A percentile compares a stretch with the other conserved stretches of the same genome.
Conservation (phyloP, 2,329 filamentous ascomycete species). For the Colletotrichum filicis region DNA sequence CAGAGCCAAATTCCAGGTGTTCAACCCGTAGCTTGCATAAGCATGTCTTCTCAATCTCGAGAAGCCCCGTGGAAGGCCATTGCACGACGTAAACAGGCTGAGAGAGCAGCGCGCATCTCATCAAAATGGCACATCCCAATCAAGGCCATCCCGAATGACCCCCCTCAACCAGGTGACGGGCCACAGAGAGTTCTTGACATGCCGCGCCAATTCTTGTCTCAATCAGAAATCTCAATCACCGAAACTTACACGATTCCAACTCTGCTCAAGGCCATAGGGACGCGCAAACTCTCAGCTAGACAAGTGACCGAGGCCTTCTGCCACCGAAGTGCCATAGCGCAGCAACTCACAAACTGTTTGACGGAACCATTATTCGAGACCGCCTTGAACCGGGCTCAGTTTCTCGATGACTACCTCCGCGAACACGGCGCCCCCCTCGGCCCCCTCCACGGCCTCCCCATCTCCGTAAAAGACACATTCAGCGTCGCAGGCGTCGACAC, state of each 20-base stretch:
- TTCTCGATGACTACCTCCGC: conserved; percentile 57
- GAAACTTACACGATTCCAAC: conserved; percentile 4
- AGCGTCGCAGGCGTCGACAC: conserved; percentile 57
- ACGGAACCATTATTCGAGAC: conserved; percentile 62
- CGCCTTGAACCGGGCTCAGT: conserved; percentile 58
- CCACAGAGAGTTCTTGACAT: conserved; percentile 19
- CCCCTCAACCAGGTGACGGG: conserved; percentile 2
- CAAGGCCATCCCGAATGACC: conserved; percentile 6
- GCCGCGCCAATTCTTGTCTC: conserved; percentile 12
- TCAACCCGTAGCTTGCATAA: too few relatives aligned
- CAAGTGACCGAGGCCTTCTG: conserved; percentile 24
- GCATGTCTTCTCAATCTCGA: not conserved
- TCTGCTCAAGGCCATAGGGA: conserved; percentile 5
- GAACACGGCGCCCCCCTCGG: conserved; percentile 57
- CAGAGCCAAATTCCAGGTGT: not conserved
- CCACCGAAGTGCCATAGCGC: conserved; percentile 52
- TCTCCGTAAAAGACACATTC: conserved; percentile 62
- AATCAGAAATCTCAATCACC: conserved; percentile 15
- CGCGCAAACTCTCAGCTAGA: not conserved
- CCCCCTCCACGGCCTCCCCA: conserved; percentile 71
- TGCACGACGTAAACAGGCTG: conserved; percentile 22
- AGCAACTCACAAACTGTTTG: conserved; percentile 66
- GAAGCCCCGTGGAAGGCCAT: conserved; percentile 23
- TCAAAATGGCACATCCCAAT: conserved; percentile 14
- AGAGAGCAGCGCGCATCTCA: conserved; percentile 15